These are phyloP conservation scores for Dipteronia sinensis DNA, from an alignment of 345 rosid species.

Conservation along the genomic window DNA sequence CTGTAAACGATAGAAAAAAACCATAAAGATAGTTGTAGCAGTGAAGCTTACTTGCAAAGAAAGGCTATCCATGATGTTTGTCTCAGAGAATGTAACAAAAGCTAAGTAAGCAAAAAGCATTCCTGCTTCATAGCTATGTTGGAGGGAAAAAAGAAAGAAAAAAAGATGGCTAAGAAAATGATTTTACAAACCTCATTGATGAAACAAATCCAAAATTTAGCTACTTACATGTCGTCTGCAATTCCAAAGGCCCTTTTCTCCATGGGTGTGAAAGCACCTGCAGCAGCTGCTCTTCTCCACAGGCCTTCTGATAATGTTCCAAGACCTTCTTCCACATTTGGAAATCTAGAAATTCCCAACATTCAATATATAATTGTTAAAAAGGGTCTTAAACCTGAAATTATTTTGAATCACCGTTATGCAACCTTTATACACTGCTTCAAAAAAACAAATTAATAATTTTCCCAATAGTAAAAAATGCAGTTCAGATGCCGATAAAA, in stretches of 20 bases:
- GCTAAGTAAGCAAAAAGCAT: slow-evolving; percentile 93
- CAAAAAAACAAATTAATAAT: not conserved
- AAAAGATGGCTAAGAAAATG: slow-evolving; percentile 9
- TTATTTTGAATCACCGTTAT: slow-evolving; percentile 5
- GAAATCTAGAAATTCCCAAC: slow-evolving; percentile 42
- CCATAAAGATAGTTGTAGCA: not conserved
- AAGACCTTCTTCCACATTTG: slow-evolving; percentile 54
- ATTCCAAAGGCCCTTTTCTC: slow-evolving; percentile 91
- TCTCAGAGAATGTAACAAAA: slow-evolving; percentile 92
- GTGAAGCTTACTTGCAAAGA: slow-evolving; percentile 70
- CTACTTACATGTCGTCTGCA: slow-evolving; percentile 88
- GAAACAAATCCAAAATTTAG: slow-evolving; percentile 14
- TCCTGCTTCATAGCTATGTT: slow-evolving; percentile 84
- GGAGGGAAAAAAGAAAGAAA: slow-evolving; percentile 20
- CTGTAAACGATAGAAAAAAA: slow-evolving; percentile 1
- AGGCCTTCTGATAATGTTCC: slow-evolving; percentile 69
- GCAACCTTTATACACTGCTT: not conserved
- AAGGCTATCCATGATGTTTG: slow-evolving; percentile 77
- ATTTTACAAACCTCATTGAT: not conserved
- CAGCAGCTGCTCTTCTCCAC: slow-evolving; percentile 88
- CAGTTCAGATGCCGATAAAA: not conserved
- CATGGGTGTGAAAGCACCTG: slow-evolving; percentile 69
- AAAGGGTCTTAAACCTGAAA: not conserved
- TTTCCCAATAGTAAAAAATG: not conserved
- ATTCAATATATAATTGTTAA: slow-evolving; percentile 16